Evolutionary conservation across 305 asterid species (phyloP).

Genomic region (Nicotiana rustica): DNA sequence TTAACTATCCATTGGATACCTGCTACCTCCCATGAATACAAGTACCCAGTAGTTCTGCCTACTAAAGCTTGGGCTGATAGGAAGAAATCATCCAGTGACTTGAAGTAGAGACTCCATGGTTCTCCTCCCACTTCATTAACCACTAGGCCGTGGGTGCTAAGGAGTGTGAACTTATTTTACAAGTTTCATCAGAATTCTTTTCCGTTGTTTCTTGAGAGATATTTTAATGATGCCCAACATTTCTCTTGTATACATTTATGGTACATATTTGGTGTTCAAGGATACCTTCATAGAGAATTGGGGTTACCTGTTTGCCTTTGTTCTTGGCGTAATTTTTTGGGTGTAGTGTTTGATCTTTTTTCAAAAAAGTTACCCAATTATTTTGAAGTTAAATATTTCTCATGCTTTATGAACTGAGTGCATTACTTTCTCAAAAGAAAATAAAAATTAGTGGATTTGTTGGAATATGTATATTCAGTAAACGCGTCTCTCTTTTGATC

Average conservation of each 20-base stretch:
- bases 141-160: too few species aligned
- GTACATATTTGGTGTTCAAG: not conserved
- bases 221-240: slow-evolving; percentile 19
- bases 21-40: too few species aligned
- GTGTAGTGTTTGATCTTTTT: not conserved
- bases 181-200: not conserved
- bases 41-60: too few species aligned
- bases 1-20: too few species aligned
- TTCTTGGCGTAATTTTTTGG: not conserved
- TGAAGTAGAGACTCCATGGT: too few species aligned
- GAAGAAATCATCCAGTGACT: too few species aligned
- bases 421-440: too few species aligned
- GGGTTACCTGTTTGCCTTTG: slow-evolving; percentile 18
- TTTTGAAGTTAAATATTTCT: slow-evolving; percentile 12
- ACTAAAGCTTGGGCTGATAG: too few species aligned
- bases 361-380: not conserved
- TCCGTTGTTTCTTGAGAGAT: not conserved
- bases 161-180: slow-evolving; percentile 1
- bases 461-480: not conserved
- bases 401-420: slow-evolving; percentile 4
- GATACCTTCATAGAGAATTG: not conserved
- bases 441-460: not conserved
- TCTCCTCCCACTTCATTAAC: too few species aligned
- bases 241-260: not conserved
- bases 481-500: slow-evolving; percentile 38